A percentile compares a stretch with the other conserved stretches of the same genome.
Conservation (phyloP, 441 rosid genomes). For the Adansonia grandidieri region DNA sequence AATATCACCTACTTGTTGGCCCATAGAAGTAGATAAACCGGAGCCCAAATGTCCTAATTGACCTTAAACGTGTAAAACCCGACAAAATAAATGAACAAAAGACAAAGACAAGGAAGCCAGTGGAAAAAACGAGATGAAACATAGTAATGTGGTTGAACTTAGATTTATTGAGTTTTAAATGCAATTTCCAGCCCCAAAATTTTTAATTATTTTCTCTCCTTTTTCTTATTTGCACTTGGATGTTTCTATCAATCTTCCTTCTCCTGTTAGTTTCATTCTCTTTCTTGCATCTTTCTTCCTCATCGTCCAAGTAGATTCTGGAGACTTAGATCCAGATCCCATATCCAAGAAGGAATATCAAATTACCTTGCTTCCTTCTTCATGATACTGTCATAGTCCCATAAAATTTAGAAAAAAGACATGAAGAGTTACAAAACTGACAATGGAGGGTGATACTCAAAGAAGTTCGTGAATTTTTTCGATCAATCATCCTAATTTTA, state of each 20-base stretch:
- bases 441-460: background rate
- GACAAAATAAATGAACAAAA: background rate
- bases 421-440: conserved; percentile 1
- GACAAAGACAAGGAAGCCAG: background rate
- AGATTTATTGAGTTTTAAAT: background rate
- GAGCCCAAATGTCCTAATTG: no score
- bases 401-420: background rate
- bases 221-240: background rate
- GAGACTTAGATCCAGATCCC: no score
- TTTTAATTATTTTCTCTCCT: background rate
- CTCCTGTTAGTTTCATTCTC: background rate
- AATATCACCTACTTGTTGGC: no score
- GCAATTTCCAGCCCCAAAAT: background rate
- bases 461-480: background rate
- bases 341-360: background rate
- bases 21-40: no score
- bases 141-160: background rate
- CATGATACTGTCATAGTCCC: background rate
- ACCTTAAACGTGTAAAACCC: background rate
- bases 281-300: background rate
- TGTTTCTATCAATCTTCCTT: background rate
- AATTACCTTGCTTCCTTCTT: background rate
- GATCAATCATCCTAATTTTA: background rate
- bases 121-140: background rate
- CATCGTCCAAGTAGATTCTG: no score